Evolutionary conservation across 768 basidiomycete species (phyloP).

Genomic region (Lentinula edodes): DNA sequence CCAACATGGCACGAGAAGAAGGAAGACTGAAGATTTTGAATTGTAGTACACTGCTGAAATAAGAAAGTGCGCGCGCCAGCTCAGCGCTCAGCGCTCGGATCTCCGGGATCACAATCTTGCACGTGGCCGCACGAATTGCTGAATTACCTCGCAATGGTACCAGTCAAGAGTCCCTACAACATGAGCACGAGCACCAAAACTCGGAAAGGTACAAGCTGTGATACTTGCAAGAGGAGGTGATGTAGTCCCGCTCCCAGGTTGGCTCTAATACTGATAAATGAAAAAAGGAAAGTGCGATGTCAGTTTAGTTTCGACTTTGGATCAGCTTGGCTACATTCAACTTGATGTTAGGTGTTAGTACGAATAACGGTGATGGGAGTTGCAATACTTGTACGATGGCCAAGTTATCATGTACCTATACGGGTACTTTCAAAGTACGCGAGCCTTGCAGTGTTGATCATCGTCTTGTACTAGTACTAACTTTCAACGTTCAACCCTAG

Average conservation of each 20-base stretch:
- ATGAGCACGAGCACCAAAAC: too few species aligned
- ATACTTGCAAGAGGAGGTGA: slow-evolving; percentile 1
- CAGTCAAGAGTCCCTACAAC: too few species aligned
- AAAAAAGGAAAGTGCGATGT: not conserved
- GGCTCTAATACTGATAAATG: not conserved
- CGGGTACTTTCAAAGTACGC: not conserved
- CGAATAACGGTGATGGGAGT: not conserved
- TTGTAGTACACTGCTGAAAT: too few species aligned
- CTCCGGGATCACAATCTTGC: not conserved
- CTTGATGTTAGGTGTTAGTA: not conserved
- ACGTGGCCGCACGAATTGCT: not conserved
- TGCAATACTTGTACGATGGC: not conserved
- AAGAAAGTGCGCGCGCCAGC: too few species aligned
- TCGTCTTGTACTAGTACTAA: not conserved
- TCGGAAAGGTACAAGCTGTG: not conserved
- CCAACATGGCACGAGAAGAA: not conserved
- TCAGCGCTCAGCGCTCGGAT: too few species aligned
- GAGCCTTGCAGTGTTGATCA: too few species aligned
- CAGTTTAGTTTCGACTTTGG: not conserved
- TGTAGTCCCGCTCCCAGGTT: not conserved
- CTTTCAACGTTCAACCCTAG: not conserved
- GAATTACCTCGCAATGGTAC: too few species aligned
- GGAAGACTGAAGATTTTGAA: too few species aligned
- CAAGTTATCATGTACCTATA: not conserved
- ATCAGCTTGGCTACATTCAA: not conserved